Percentiles rank a stretch among this genome's conserved stretches.
These are phyloP conservation scores for Apiospora sp. DNA, from an alignment of 2,329 filamentous ascomycete genomes.

Conservation along the genomic window DNA sequence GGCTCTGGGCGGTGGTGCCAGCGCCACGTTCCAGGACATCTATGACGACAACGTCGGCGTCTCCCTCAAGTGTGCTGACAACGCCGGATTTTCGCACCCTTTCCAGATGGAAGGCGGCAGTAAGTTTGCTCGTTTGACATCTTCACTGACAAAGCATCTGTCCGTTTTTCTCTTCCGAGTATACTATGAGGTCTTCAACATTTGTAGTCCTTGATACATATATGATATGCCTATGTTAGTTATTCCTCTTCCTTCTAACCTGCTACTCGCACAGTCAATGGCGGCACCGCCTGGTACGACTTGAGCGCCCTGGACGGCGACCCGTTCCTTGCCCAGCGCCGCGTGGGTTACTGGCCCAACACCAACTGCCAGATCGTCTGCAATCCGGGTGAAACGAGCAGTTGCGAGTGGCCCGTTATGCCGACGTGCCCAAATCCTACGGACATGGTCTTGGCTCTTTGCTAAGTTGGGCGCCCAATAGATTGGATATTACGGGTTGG, in stretches of 20 bases:
- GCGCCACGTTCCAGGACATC: conserved; percentile 22
- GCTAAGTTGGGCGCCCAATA: neutral
- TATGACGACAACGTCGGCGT: conserved; percentile 33
- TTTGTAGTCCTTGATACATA: neutral
- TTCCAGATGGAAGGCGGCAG: conserved; percentile 32
- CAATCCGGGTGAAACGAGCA: conserved; percentile 15
- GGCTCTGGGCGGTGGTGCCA: neutral
- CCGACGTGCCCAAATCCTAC: neutral
- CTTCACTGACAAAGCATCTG: neutral
- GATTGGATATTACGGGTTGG: neutral
- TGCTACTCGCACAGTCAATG: neutral
- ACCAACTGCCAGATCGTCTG: conserved; percentile 31
- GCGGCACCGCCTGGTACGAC: conserved; percentile 33
- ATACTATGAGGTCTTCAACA: neutral
- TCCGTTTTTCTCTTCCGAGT: neutral
- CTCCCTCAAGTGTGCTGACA: conserved; percentile 33
- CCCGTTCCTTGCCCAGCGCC: conserved; percentile 32
- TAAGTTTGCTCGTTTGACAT: neutral
- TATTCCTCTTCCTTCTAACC: neutral
- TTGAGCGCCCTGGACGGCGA: conserved; percentile 35
- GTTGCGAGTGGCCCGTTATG: conserved; percentile 33
- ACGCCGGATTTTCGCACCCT: conserved; percentile 30
- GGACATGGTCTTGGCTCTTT: neutral
- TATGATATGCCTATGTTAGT: neutral
- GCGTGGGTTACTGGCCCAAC: conserved; percentile 33